Percentiles rank a stretch among this genome's conserved stretches.
These are phyloP conservation scores for Pyrus pyrifolia DNA, from an alignment of 306 rosid genomes.

Conservation along the genomic window DNA sequence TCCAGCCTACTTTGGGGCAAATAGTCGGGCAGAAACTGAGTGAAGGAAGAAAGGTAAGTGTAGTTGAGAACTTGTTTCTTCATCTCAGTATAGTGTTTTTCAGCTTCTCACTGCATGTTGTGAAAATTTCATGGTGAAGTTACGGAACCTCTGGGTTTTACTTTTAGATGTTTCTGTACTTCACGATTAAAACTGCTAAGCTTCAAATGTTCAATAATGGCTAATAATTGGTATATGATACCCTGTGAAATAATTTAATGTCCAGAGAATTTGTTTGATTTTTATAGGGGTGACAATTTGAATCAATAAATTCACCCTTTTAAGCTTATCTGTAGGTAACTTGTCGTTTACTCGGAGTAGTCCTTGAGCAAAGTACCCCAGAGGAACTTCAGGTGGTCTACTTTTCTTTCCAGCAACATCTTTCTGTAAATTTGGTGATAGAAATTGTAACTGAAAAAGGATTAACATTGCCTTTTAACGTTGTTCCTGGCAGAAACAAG, in stretches of 20 bases:
- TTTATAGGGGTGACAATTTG: neutral
- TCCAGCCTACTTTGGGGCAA: slow-evolving; percentile 89
- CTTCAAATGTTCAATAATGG: neutral
- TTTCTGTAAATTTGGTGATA: neutral
- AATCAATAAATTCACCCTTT: slow-evolving; percentile 5
- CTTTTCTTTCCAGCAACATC: slow-evolving; percentile 12
- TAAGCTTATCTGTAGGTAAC: slow-evolving; percentile 51
- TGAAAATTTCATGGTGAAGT: neutral
- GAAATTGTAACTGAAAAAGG: slow-evolving; percentile 10
- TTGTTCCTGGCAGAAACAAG: slow-evolving; percentile 62
- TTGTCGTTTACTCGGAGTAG: slow-evolving; percentile 80
- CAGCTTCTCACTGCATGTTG: slow-evolving; percentile 1
- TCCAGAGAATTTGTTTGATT: slow-evolving; percentile 4
- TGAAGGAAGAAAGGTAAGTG: slow-evolving; percentile 90
- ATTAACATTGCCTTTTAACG: slow-evolving; percentile 12
- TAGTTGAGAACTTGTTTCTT: neutral
- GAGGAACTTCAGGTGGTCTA: slow-evolving; percentile 86
- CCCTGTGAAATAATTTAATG: neutral
- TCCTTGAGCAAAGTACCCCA: slow-evolving; percentile 75
- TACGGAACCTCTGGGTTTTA: neutral
- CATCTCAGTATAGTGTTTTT: neutral
- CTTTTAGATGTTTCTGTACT: neutral
- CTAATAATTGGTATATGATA: neutral
- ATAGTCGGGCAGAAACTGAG: slow-evolving; percentile 84
- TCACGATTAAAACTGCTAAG: neutral